Evolutionary conservation across 441 rosid species (phyloP), one percentile per base, ranked within the genome.

Genomic region (Iberis amara): DNA sequence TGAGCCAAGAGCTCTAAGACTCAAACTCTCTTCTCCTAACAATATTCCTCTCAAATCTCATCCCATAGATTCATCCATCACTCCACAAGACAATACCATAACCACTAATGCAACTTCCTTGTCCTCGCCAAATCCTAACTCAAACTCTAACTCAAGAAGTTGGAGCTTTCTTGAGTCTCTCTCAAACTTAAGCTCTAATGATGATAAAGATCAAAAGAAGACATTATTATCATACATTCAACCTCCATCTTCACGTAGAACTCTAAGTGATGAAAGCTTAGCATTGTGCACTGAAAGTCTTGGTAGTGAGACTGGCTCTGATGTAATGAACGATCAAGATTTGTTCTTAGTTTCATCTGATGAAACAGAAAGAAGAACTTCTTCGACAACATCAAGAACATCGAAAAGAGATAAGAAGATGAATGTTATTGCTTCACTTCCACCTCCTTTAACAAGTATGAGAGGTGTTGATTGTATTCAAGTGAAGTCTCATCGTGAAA

Each of bases 371-470:
- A 31, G 68, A 54, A 10, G 50, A 18, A 18, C 21, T 18, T 18
- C 74, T 28, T 52, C n/a, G 43, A 55, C 8, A 1, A 55, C 47
- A 41, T 24, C 59, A 30, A 45, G 47, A 45, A 7, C 24, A 2
- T 24, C 65, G 59, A 8, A 13, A 48, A 41, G 51, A 61, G 57
- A 44, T 9, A 68, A 54, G 75, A 74, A 63, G 76, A 66, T 11
- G 5, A 26, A 44, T 47, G 66, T 47, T 0, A 26, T 62, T 47
- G 55, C 48, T 37, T 68, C 69, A 23, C 80, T 77, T 62, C 97
- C 97, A 27, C 95, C 94, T 31, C 90, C 88, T 3, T 61, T 89
- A 79, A 80, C 94, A 31, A 83, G 83, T 48, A 79, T 89, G 63
- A 65, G 68, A 4, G 86, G 91, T 23, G 32, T 68, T 18, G 75